Percentiles rank a stretch among this genome's conserved stretches.
These are phyloP conservation scores for Knufia fluminis DNA, from an alignment of 2,329 filamentous ascomycete species.

Conservation along the genomic window DNA sequence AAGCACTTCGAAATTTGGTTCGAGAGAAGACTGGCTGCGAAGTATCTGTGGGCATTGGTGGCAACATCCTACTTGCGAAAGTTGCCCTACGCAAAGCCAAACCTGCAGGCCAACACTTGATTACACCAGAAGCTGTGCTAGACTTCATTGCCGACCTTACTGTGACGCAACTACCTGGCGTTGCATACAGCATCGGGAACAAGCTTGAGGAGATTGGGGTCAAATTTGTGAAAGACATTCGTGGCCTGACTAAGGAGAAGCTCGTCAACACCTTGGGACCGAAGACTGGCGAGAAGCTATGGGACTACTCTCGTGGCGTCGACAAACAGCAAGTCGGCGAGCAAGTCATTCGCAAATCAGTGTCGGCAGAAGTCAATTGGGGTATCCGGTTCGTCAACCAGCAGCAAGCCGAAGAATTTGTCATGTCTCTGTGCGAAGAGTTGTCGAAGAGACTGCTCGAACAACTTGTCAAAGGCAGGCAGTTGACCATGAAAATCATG, in stretches of 20 bases:
- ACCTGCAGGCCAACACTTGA: slow-evolving; percentile 82
- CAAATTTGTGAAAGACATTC: slow-evolving; percentile 72
- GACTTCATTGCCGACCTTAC: slow-evolving; percentile 67
- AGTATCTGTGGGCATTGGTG: slow-evolving; percentile 86
- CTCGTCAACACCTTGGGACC: slow-evolving; percentile 68
- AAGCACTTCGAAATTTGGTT: slow-evolving; percentile 57
- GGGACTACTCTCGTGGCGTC: slow-evolving; percentile 82
- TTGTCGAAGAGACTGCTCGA: slow-evolving; percentile 70
- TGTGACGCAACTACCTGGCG: slow-evolving; percentile 76
- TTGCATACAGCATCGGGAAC: slow-evolving; percentile 79
- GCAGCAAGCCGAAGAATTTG: slow-evolving; percentile 86
- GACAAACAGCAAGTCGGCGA: slow-evolving; percentile 79
- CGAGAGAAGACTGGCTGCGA: slow-evolving; percentile 69
- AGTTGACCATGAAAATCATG: slow-evolving; percentile 94
- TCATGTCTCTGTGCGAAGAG: slow-evolving; percentile 75
- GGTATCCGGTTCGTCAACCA: slow-evolving; percentile 90
- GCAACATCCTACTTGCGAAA: slow-evolving; percentile 84
- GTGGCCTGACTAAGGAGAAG: slow-evolving; percentile 65
- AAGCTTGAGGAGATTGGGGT: slow-evolving; percentile 84
- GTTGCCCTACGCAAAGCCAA: slow-evolving; percentile 86
- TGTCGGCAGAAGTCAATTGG: slow-evolving; percentile 97
- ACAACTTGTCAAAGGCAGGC: slow-evolving; percentile 76
- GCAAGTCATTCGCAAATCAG: slow-evolving; percentile 77
- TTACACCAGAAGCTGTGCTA: slow-evolving; percentile 71
- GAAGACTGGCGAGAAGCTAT: slow-evolving; percentile 85